These are phyloP conservation scores for Aspergillus leporis DNA, from an alignment of 495 filamentous ascomycete genomes.

Conservation along the genomic window DNA sequence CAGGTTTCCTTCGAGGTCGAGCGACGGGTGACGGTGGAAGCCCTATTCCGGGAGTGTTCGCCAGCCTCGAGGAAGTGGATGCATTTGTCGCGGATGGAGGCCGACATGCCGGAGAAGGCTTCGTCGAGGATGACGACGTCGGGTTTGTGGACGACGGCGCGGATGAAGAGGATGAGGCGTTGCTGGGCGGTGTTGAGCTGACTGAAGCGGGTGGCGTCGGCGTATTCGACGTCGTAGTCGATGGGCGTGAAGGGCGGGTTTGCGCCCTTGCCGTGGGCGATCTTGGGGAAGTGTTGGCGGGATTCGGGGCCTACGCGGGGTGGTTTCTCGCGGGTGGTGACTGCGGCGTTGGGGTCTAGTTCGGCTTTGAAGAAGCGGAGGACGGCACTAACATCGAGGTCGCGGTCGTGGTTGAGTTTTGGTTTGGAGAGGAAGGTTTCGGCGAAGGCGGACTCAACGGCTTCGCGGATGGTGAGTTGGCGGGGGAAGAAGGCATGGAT, in stretches of 20 bases:
- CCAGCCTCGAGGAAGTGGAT: slow-evolving; percentile 71
- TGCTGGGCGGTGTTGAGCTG: slow-evolving; percentile 77
- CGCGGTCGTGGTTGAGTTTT: slow-evolving; percentile 53
- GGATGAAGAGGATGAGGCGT: slow-evolving; percentile 79
- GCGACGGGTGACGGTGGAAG: slow-evolving; percentile 11
- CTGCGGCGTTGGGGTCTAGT: slow-evolving; percentile 54
- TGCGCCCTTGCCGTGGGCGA: slow-evolving; percentile 2
- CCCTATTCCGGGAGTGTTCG: slow-evolving; percentile 27
- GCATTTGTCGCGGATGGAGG: slow-evolving; percentile 79
- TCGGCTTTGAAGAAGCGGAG: slow-evolving; percentile 75
- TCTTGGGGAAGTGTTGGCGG: slow-evolving; percentile 11
- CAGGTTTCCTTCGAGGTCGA: slow-evolving; percentile 9
- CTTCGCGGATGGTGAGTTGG: slow-evolving; percentile 68
- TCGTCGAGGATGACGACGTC: slow-evolving; percentile 93
- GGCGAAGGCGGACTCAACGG: slow-evolving; percentile 82
- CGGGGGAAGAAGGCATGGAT: slow-evolving; percentile 91
- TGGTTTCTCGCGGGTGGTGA: slow-evolving; percentile 10
- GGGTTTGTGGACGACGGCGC: slow-evolving; percentile 77
- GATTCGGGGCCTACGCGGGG: slow-evolving; percentile 10
- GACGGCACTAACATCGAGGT: slow-evolving; percentile 59
- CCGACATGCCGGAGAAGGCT: slow-evolving; percentile 87
- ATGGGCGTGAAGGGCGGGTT: slow-evolving; percentile 13
- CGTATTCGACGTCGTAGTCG: slow-evolving; percentile 60
- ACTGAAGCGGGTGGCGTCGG: slow-evolving; percentile 67
- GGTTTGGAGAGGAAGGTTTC: slow-evolving; percentile 80